Conservation (phyloP, 257 asterid species). For the Capsicum rhomboideum region DNA sequence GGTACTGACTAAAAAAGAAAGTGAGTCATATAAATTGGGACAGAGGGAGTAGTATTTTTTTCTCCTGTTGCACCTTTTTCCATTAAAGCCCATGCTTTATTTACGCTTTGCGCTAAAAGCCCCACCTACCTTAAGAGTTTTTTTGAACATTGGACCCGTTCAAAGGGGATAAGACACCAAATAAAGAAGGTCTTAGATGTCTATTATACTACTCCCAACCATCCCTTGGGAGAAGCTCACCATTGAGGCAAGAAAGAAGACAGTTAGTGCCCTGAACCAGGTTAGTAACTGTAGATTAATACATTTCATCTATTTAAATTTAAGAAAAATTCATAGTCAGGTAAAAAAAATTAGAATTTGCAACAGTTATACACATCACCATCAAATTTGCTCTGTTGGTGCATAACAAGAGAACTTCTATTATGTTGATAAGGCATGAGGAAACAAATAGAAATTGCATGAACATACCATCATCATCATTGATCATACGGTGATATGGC, state of each 20-base stretch:
- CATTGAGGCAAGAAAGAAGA: not conserved
- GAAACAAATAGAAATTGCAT: not conserved
- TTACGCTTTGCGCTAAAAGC: too few species aligned
- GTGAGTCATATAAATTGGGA: too few species aligned
- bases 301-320: not conserved
- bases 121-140: too few species aligned
- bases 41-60: too few species aligned
- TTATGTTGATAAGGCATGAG: not conserved
- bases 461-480: constrained; percentile 50
- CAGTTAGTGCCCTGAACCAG: not conserved
- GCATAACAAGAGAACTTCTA: not conserved
- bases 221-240: not conserved
- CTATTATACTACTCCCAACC: not conserved
- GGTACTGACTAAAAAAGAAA: too few species aligned
- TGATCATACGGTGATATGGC: constrained; percentile 85
- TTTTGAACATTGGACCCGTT: not conserved
- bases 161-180: not conserved
- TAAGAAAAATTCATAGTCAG: not conserved
- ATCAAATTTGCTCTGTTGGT: not conserved
- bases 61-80: too few species aligned
- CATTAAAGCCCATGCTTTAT: too few species aligned
- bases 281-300: not conserved
- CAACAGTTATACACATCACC: not conserved
- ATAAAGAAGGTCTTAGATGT: not conserved
- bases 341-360: not conserved